Evolutionary conservation across 108 stramenopile species (phyloP).

Genomic region (Bacterosira constricta): DNA sequence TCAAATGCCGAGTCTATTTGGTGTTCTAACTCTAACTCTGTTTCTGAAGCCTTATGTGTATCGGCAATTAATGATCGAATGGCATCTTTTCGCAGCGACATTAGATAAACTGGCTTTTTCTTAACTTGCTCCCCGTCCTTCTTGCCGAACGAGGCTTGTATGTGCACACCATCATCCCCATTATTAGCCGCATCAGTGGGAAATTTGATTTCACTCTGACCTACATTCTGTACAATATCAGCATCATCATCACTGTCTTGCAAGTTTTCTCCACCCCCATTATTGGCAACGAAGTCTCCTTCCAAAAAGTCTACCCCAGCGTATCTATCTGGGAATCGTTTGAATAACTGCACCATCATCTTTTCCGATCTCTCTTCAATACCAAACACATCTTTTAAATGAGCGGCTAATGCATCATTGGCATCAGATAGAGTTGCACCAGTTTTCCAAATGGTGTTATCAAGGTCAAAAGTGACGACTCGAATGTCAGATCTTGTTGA

Average conservation of each 20-base stretch:
- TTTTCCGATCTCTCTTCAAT: conserved; percentile 62
- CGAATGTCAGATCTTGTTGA: conserved; percentile 45
- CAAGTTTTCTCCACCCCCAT: neutral
- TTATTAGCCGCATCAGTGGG: neutral
- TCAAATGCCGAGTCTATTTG: conserved; percentile 63
- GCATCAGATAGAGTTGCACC: conserved; percentile 66
- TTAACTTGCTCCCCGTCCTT: conserved; percentile 64
- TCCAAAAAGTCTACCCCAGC: conserved; percentile 3
- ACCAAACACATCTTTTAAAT: conserved; percentile 39
- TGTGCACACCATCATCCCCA: conserved; percentile 45
- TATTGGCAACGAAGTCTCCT: neutral
- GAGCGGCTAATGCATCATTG: conserved; percentile 68
- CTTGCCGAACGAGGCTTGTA: conserved; percentile 57
- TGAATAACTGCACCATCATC: conserved; percentile 75
- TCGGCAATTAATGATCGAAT: conserved; percentile 42
- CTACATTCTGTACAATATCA: conserved; percentile 13
- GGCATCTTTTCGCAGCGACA: conserved; percentile 77
- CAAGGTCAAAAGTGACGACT: conserved; percentile 84
- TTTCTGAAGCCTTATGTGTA: neutral
- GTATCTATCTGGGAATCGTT: conserved; percentile 13
- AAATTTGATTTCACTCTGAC: conserved; percentile 4
- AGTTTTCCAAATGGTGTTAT: conserved; percentile 89
- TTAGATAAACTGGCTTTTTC: conserved; percentile 69
- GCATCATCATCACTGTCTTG: neutral
- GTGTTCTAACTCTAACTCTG: conserved; percentile 4